These are phyloP conservation scores for Candida tropicalis DNA, from an alignment of 1,139 yeast species.

Conservation along the genomic window DNA sequence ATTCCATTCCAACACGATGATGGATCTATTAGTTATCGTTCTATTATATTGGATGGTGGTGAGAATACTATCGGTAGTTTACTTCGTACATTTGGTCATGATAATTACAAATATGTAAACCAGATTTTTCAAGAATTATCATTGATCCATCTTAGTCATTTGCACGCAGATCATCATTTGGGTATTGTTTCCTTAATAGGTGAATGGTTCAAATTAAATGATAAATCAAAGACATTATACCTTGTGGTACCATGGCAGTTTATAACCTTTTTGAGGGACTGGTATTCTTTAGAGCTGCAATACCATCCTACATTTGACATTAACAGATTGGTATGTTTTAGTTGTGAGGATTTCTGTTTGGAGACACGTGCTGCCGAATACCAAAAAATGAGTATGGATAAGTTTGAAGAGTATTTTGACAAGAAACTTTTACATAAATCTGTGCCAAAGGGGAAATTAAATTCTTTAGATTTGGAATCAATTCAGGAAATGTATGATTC, in stretches of 20 bases:
- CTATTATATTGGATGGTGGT: constrained; percentile 83
- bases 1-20: constrained; percentile 49
- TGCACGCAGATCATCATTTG: constrained; percentile 96
- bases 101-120: constrained; percentile 21
- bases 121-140: constrained; percentile 55
- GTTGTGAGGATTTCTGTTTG: constrained; percentile 65
- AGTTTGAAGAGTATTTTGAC: constrained; percentile 36
- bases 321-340: constrained; percentile 53
- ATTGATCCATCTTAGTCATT: constrained; percentile 76
- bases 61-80: constrained; percentile 86
- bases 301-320: constrained; percentile 34
- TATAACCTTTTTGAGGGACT: constrained; percentile 66
- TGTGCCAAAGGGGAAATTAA: constrained; percentile 24
- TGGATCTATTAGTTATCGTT: constrained; percentile 37
- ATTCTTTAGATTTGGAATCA: constrained; percentile 18
- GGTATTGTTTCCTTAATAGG: constrained; percentile 74
- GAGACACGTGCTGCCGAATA: constrained; percentile 28
- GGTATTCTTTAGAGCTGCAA: constrained; percentile 59
- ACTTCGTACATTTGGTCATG: constrained; percentile 58
- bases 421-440: constrained; percentile 19
- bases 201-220: constrained; percentile 59
- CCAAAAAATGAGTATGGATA: constrained; percentile 29
- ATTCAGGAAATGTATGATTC: constrained; percentile 28
- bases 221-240: constrained; percentile 41
- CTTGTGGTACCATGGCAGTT: constrained; percentile 80